Conservation (phyloP, 2,329 filamentous ascomycete genomes). For the Xylaria sp. region DNA sequence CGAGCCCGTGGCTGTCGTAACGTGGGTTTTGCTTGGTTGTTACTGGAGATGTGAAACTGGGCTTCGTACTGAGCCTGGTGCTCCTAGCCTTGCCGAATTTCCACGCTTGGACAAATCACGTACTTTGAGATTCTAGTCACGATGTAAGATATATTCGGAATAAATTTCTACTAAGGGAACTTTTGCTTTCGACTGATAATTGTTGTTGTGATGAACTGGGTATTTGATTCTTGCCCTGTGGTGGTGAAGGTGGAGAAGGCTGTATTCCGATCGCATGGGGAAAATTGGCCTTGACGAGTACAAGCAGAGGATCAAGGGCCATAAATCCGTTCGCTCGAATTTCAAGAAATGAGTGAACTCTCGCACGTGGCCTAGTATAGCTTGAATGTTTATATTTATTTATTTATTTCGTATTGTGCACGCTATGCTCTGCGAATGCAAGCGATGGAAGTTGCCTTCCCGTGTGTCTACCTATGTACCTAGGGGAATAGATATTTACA, state of each 20-base stretch:
- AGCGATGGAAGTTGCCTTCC: constrained; percentile 4
- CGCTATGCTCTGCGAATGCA: neutral
- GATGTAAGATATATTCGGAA: neutral
- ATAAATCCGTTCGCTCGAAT: neutral
- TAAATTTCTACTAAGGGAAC: neutral
- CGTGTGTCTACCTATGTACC: neutral
- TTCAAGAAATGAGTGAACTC: neutral
- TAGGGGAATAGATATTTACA: neutral
- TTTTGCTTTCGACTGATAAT: too few relatives aligned
- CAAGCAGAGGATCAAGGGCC: neutral
- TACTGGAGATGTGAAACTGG: neutral
- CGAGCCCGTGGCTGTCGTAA: neutral
- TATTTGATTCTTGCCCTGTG: too few relatives aligned
- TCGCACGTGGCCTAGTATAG: neutral
- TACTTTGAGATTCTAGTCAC: too few relatives aligned
- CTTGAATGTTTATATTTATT: neutral
- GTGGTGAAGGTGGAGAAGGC: neutral
- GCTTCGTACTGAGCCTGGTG: neutral
- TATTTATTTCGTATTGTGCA: neutral
- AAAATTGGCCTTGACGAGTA: neutral
- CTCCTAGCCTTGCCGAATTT: neutral
- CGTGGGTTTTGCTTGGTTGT: neutral
- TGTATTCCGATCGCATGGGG: neutral
- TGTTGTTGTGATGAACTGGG: neutral
- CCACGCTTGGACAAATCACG: neutral